Evolutionary conservation across 75 land plant genomes (phyloP), one percentile per base, ranked within the genome.

Genomic region (Cupressus sempervirens): DNA sequence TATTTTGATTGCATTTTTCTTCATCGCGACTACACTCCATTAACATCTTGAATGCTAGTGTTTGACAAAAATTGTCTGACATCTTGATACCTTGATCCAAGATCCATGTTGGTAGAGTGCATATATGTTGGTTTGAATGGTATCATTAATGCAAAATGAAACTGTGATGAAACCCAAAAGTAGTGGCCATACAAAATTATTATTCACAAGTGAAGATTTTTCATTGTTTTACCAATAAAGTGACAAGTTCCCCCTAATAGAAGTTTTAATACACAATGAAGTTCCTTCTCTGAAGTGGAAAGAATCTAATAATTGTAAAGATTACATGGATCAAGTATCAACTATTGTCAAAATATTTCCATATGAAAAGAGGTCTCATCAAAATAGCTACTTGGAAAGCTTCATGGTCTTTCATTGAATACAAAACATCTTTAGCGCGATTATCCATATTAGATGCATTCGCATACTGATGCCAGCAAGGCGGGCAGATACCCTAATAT

Each of bases 121-220:
- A 81, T n/a, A 46, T 20, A 30, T 43, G 52, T 62, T 52, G 52
- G 53, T 34, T 65, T 43, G 29, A 86, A 86, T 35, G 82, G 87
- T 43, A 74, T 62, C 15, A 86, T 40, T 45, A 52, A 81, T 62
- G 87, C 87, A 86, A 86, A 86, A 40, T 54, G 70, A 86, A 86
- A 54, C 87, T 84, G 82, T 18, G 45, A 34, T 29, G 87, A 84
- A 34, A 86, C 82, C 83, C 73, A 86, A 46, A 30, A 81, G 48
- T 13, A 82, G 43, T 45, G 76, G 52, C 83, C 83, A 81, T 81
- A 62, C 54, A 53, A 62, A 81, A 81, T 81, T 81, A 32, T 53
- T 34, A 81, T 81, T 46, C 15, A 81, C 83, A 13, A 81, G 58
- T 34, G 35, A 52, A 46, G 58, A 52, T 12, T 20, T 53, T 16